These are phyloP conservation scores for Poronia punctata DNA, from an alignment of 495 filamentous ascomycete genomes.

Conservation along the genomic window DNA sequence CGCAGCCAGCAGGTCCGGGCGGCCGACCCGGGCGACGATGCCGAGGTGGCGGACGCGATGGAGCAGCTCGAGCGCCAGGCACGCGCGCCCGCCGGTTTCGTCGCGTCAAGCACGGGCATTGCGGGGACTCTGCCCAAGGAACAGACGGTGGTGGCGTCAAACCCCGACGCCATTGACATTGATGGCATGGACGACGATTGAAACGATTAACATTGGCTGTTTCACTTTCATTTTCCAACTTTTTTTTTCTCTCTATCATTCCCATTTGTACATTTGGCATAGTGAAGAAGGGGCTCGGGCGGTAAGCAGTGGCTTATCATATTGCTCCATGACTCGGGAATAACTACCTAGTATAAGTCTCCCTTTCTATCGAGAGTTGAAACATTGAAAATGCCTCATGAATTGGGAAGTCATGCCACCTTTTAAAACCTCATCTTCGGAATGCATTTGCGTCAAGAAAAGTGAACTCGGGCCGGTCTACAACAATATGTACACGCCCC, in stretches of 20 bases:
- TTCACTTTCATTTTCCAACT: too few species aligned
- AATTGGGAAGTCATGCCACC: too few species aligned
- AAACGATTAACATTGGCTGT: too few species aligned
- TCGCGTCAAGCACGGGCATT: constrained; percentile 73
- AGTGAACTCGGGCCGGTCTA: too few species aligned
- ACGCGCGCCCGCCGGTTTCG: constrained; percentile 82
- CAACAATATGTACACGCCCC: too few species aligned
- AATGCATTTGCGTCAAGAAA: too few species aligned
- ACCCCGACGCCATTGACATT: constrained; percentile 87
- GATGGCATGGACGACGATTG: constrained; percentile 51
- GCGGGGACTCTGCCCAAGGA: constrained; percentile 58
- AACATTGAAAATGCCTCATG: too few species aligned
- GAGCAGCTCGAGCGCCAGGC: constrained; percentile 83
- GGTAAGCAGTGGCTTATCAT: constrained; percentile 1
- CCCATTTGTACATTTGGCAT: constrained; percentile 11
- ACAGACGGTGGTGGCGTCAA: constrained; percentile 47
- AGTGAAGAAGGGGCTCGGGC: constrained; percentile 1
- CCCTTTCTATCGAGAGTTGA: too few species aligned
- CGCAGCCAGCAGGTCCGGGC: constrained; percentile 59
- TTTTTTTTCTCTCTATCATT: background rate
- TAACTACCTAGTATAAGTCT: too few species aligned
- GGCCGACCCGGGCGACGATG: constrained; percentile 41
- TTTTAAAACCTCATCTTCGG: too few species aligned
- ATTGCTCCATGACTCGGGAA: constrained; percentile 5
- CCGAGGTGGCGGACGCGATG: constrained; percentile 74